A percentile compares a stretch with the other conserved stretches of the same genome.
Conservation (phyloP, 148 eudicot genomes). For the Nyssa sinensis region DNA sequence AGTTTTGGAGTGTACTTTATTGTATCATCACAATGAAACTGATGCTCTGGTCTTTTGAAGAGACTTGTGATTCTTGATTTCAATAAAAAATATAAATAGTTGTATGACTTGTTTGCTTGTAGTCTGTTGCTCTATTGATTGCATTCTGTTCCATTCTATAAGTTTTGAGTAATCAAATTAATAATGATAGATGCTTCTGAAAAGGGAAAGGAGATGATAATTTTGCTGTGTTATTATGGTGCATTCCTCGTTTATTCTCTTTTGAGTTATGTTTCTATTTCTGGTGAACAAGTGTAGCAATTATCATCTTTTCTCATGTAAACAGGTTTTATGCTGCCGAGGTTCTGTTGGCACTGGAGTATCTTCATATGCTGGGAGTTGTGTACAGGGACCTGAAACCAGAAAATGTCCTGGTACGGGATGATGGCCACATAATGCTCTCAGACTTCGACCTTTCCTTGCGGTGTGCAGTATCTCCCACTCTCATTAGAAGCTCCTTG, state of each 20-base stretch:
- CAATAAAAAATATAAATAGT: neutral
- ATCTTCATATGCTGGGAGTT: constrained; percentile 90
- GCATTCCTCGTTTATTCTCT: neutral
- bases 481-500: constrained; percentile 57
- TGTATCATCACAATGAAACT: neutral
- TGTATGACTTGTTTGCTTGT: neutral
- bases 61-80: neutral
- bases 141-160: neutral
- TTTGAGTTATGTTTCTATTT: neutral
- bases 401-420: constrained; percentile 81
- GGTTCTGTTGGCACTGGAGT: constrained; percentile 77
- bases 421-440: constrained; percentile 90
- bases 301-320: constrained; percentile 4
- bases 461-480: constrained; percentile 69
- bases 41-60: neutral
- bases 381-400: constrained; percentile 84
- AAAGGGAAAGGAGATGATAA: too few relatives aligned
- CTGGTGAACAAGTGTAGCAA: neutral
- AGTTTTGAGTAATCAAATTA: neutral
- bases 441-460: constrained; percentile 85
- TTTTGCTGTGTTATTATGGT: neutral
- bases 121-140: too few relatives aligned
- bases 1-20: neutral
- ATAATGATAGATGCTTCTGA: neutral
- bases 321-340: constrained; percentile 89